Evolutionary conservation across 73 alveolate genomes (phyloP).

Genomic region (Paramecium sexaurelia): DNA sequence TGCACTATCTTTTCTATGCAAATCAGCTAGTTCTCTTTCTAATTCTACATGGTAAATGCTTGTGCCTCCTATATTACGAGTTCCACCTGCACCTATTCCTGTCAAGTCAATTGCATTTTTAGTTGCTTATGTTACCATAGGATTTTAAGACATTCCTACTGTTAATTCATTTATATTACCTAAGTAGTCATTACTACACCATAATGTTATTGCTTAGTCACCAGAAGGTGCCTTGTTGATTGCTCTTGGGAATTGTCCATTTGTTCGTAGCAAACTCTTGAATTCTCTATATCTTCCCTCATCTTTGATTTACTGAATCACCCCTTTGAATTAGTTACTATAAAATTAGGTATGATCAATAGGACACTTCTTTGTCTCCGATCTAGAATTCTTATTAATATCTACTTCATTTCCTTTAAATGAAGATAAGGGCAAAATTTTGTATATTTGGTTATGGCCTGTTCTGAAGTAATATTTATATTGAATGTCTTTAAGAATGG

Average conservation of each 20-base stretch:
- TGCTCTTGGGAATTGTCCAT: conserved; percentile 83
- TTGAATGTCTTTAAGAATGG: conserved; percentile 31
- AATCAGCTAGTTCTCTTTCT: conserved; percentile 80
- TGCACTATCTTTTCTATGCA: conserved; percentile 76
- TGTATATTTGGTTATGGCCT: conserved; percentile 41
- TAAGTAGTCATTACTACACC: conserved; percentile 88
- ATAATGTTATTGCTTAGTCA: conserved; percentile 70
- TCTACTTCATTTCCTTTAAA: conserved; percentile 7
- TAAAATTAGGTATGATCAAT: conserved; percentile 50
- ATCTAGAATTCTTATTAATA: neutral
- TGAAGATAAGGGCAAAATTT: conserved; percentile 59
- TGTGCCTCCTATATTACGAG: conserved; percentile 88
- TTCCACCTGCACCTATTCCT: conserved; percentile 91
- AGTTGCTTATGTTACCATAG: conserved; percentile 75
- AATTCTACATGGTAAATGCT: conserved; percentile 74
- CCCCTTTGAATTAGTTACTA: conserved; percentile 56
- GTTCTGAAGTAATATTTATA: neutral
- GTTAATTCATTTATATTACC: conserved; percentile 44
- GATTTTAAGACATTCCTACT: conserved; percentile 80
- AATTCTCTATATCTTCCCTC: conserved; percentile 85
- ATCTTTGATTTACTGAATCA: conserved; percentile 70
- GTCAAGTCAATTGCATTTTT: conserved; percentile 67
- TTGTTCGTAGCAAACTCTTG: conserved; percentile 68
- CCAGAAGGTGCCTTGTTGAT: conserved; percentile 51
- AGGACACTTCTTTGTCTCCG: neutral